These are phyloP conservation scores for Solanum okadae DNA, from an alignment of 257 asterid genomes.

Conservation along the genomic window DNA sequence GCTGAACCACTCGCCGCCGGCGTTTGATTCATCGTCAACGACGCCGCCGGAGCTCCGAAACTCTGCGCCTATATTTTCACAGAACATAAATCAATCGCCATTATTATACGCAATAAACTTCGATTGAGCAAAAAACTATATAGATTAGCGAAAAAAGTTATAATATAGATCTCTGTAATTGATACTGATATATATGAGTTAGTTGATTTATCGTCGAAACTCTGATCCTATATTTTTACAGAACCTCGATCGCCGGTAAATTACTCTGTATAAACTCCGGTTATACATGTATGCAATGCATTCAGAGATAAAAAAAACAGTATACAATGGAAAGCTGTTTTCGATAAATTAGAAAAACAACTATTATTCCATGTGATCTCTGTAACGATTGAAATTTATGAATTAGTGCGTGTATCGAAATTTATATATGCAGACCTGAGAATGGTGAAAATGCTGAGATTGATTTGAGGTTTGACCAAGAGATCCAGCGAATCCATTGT, in stretches of 20 bases:
- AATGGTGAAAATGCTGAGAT: constrained; percentile 47
- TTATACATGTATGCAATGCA: background rate
- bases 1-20: constrained; percentile 45
- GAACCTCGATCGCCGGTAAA: background rate
- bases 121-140: background rate
- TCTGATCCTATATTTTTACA: background rate
- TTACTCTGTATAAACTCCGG: background rate
- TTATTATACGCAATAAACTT: background rate
- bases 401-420: background rate
- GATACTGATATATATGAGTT: background rate
- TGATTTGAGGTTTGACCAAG: constrained; percentile 55
- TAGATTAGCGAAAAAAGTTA: background rate
- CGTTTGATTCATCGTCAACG: constrained; percentile 31
- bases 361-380: background rate
- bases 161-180: background rate
- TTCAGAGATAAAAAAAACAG: background rate
- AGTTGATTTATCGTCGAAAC: background rate
- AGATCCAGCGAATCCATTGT: constrained; percentile 69
- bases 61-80: constrained; percentile 21
- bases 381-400: background rate
- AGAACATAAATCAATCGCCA: background rate
- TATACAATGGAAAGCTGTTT: background rate
- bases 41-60: constrained; percentile 20
- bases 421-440: background rate
- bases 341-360: background rate